Evolutionary conservation across 345 rosid genomes (phyloP), one percentile per base, ranked within the genome.

Genomic region (Dipteronia sinensis): DNA sequence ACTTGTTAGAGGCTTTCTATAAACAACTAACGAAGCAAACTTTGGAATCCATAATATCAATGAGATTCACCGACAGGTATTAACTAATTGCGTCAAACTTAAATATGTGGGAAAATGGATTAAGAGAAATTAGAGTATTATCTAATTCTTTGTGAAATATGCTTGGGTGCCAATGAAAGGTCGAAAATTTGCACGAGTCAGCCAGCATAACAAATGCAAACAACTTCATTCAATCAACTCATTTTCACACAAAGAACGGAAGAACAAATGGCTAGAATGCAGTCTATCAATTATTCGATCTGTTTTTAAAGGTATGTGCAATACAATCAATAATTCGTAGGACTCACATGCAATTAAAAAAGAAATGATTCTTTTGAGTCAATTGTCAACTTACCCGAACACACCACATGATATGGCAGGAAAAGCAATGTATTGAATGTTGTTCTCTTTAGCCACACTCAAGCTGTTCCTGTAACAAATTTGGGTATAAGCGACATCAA

Each of bases 391-490:
- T 77, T 85, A 93, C 97, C 95, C 77, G 53, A 69, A 92, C 49
- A 85, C 80, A 65, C 99, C 99, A 77, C 98, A 95, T 63, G 94
- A 90, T 67, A 95, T 88, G 55, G 98, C 98, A 65, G 98, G 88
- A 80, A 93, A 93, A 29, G 98, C 98, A 78, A 95, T 80, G 79
- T 84, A 93, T 66, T 87, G 80, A 74, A 95, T 87, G 75, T 84
- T 83, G 84, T 90, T 93, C 67, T 88, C 92, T 82, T 85, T 91
- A 71, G 96, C 98, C 65, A 90, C 83, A 20, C 47, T 79, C 85
- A 92, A 83, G 84, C 96, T 85, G 82, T 88, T 92, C 82, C 96
- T 90, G 94, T 53, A 82, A 79, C 64, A 78, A 80, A 44, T 15
- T 74, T 53, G 65, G 51, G 77, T 11, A 78, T 64, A 82, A 51